These are phyloP conservation scores for Camelina hispida DNA, from an alignment of 345 rosid species.

Conservation along the genomic window DNA sequence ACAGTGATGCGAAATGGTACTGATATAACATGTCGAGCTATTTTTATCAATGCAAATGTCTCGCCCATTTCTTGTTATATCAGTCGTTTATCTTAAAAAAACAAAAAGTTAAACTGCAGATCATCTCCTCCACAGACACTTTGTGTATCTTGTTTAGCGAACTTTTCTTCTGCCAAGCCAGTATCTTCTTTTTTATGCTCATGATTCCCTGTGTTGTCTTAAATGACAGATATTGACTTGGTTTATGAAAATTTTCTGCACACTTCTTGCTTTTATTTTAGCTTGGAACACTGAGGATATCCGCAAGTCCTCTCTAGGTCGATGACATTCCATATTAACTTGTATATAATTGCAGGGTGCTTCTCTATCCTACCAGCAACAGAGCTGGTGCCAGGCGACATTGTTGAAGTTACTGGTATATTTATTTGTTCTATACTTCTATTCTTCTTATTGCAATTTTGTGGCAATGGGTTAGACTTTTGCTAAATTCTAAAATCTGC, in stretches of 20 bases:
- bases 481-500: slow-evolving; percentile 21
- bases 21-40: slow-evolving; percentile 1
- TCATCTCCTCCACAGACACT: slow-evolving; percentile 14
- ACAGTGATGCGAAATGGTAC: slow-evolving; percentile 96
- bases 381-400: slow-evolving; percentile 96
- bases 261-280: background rate
- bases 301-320: slow-evolving; percentile 30
- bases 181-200: slow-evolving; percentile 9
- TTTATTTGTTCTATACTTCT: background rate
- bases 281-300: slow-evolving; percentile 9
- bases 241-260: background rate
- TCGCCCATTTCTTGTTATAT: background rate
- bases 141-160: slow-evolving; percentile 21
- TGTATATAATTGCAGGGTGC: slow-evolving; percentile 67
- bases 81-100: slow-evolving; percentile 5
- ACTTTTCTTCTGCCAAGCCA: slow-evolving; percentile 22
- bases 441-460: slow-evolving; percentile 14
- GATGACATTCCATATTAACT: slow-evolving; percentile 24
- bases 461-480: slow-evolving; percentile 10
- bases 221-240: slow-evolving; percentile 1
- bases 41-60: background rate
- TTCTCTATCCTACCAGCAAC: slow-evolving; percentile 96
- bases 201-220: slow-evolving; percentile 14
- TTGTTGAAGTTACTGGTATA: slow-evolving; percentile 93
- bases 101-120: slow-evolving; percentile 1